These are phyloP conservation scores for Adansonia digitata DNA, from an alignment of 345 rosid genomes.

Conservation along the genomic window DNA sequence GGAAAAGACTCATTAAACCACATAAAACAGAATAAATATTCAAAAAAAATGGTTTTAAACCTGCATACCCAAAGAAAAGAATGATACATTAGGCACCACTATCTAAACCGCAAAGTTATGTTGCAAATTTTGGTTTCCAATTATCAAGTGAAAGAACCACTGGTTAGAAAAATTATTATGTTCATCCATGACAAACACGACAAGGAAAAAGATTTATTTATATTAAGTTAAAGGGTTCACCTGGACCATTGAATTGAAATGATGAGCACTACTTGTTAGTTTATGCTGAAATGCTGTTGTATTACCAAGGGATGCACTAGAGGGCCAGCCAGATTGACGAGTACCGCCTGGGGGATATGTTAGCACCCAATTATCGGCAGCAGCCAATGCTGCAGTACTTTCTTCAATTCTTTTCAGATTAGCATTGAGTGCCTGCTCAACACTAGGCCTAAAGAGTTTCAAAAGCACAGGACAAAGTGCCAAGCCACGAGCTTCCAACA, in stretches of 20 bases:
- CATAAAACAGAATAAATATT: background rate
- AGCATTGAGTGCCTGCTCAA: slow-evolving; percentile 94
- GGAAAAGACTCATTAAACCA: background rate
- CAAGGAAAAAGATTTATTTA: background rate
- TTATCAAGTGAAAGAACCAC: background rate
- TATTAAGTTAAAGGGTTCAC: slow-evolving; percentile 34
- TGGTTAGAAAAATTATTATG: background rate
- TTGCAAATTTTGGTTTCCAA: background rate
- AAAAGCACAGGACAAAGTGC: slow-evolving; percentile 86
- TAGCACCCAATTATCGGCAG: slow-evolving; percentile 99
- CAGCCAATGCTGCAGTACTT: slow-evolving; percentile 97
- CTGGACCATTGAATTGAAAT: slow-evolving; percentile 99
- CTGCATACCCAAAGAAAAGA: background rate
- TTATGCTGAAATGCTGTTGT: slow-evolving; percentile 68
- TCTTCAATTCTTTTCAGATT: slow-evolving; percentile 96
- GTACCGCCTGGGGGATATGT: slow-evolving; percentile 54
- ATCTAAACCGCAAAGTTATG: background rate
- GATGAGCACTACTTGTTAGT: slow-evolving; percentile 95
- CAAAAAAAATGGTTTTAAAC: background rate
- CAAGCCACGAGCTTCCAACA: slow-evolving; percentile 91
- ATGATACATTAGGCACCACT: background rate
- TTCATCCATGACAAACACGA: background rate
- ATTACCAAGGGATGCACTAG: slow-evolving; percentile 38
- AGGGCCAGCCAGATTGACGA: slow-evolving; percentile 68
- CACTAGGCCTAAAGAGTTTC: slow-evolving; percentile 89